Evolutionary conservation across 345 rosid genomes (phyloP), one percentile per base, ranked within the genome.

Genomic region (Stellera chamaejasme): DNA sequence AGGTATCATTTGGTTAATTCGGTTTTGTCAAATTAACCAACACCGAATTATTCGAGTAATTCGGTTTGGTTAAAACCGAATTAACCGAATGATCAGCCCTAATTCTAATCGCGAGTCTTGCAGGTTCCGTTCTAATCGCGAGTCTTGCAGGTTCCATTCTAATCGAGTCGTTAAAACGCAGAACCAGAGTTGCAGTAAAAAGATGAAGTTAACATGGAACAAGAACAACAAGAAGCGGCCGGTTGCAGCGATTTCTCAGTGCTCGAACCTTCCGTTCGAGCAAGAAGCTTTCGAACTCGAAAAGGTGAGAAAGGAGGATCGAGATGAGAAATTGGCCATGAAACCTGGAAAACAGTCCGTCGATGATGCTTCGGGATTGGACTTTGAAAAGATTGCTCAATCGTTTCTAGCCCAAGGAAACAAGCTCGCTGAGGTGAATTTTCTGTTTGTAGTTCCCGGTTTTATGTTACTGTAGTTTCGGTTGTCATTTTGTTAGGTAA

Each of bases 201-300:
- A 70, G 79, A 91, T 91, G 98, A 91, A 83, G 60, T 53, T 91
- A 32, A 76, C 91, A 7, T 91, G 96, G 96, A 83, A 78, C 69
- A 69, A 56, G 51, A 69, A 48, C 68, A 79, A 67, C 65, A 73
- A 78, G 72, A 84, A 87, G 75, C 88, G 96, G n/a, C 19, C 85
- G 48, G 66, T 81, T n/a, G 43, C 51, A 10, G 66, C 66, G 68
- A 41, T 82, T 26, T 62, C 84, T 5, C 67, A 59, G 12, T 69
- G 66, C 67, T 66, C 80, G 1, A 65, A 77, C 54, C 91, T 87
- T 54, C 90, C 94, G 54, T 90, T 87, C 58, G 88, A 82, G 10
- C 63, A 53, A 0, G 58, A 45, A 43, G 58, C 27, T 43, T 19
- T 19, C 23, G 74, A 67, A 19, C 23, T 19, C 39, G 39, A 32